Evolutionary conservation across 306 rosid species (phyloP), one percentile per base, ranked within the genome.

Genomic region (Vigna angularis): DNA sequence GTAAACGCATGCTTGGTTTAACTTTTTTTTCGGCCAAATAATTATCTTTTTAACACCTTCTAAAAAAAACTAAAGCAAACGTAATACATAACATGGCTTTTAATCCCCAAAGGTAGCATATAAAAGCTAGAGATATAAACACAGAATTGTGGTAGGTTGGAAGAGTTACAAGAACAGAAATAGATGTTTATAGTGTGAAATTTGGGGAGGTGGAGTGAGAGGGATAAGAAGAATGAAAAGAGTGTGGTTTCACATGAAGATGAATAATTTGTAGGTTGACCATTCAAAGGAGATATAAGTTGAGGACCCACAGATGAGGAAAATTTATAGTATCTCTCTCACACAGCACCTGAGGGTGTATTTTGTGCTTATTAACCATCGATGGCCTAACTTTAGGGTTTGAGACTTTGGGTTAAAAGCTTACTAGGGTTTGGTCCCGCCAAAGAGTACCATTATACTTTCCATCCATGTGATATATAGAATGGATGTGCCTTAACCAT

Each of bases 191-290:
- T 4, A 4, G 34, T 30, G 34, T 30, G 34, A 30, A 26, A 26
- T 26, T 26, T 26, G 70, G 63, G 62, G 20, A 44, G 62, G 44
- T 4, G 45, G 22, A 20, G 56, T 16, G 64, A 52, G 50, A 5
- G 59, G 70, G 32, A 34, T 52, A 30, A 72, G 74, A 48, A 26
- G 55, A 36, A 4, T 4, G 5, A 57, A 85, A 65, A 28, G 50
- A 76, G 62, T 1, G 36, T 89, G 88, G 91, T 79, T 86, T 63
- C 67, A 53, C 82, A 87, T 71, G 83, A 82, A 81, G 50, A 77
- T 55, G 76, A 89, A 91, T 93, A 55, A 93, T 93, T 79, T 90
- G 91, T 55, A 89, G 80, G 91, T 94, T 94, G 94, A 94, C 97
- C 97, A 32, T 94, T 94, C 96, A 91, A 93, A 89, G 77, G 7